Percentiles rank a stretch among this genome's conserved stretches.
phyloP scores from a whole-genome alignment of 2,329 filamentous ascomycete species.

The Aspergillus sp. region DNA sequence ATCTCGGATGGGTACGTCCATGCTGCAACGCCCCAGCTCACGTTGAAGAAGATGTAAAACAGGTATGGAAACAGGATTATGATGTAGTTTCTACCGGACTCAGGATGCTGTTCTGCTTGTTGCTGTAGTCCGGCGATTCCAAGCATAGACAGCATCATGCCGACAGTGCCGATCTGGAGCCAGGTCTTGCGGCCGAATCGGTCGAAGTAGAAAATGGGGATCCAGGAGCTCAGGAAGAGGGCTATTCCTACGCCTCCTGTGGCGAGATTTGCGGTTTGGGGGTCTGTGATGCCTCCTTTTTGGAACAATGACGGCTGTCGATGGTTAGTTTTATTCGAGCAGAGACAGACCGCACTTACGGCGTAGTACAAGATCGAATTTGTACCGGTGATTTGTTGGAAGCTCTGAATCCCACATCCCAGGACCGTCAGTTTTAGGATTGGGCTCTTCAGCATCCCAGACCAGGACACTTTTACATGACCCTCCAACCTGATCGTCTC shows the following conservation, averaged over 20 bases:
- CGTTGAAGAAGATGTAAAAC: conserved; percentile 25
- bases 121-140: conserved; percentile 20
- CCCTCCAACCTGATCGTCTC: conserved; percentile 3
- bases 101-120: conserved; percentile 15
- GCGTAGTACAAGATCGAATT: conserved; percentile 23
- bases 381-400: conserved; percentile 21
- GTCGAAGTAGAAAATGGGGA: conserved; percentile 21
- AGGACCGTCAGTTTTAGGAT: conserved; percentile 15
- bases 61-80: conserved; percentile 21
- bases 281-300: conserved; percentile 18
- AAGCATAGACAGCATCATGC: conserved; percentile 20
- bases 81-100: conserved; percentile 11
- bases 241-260: conserved; percentile 18
- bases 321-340: neutral
- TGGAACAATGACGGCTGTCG: conserved; percentile 19
- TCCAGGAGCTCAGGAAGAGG: conserved; percentile 18
- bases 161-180: conserved; percentile 21
- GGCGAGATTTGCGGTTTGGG: conserved; percentile 15
- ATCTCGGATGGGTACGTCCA: conserved; percentile 23
- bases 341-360: conserved; percentile 2
- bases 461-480: conserved; percentile 6
- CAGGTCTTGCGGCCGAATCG: conserved; percentile 20
- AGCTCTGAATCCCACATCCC: conserved; percentile 19
- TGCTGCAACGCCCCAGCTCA: conserved; percentile 22
- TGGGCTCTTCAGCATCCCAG: neutral